Base-by-base conservation (phyloP, 768 basidiomycete species). In the Fomitopsis serialis region DNA sequence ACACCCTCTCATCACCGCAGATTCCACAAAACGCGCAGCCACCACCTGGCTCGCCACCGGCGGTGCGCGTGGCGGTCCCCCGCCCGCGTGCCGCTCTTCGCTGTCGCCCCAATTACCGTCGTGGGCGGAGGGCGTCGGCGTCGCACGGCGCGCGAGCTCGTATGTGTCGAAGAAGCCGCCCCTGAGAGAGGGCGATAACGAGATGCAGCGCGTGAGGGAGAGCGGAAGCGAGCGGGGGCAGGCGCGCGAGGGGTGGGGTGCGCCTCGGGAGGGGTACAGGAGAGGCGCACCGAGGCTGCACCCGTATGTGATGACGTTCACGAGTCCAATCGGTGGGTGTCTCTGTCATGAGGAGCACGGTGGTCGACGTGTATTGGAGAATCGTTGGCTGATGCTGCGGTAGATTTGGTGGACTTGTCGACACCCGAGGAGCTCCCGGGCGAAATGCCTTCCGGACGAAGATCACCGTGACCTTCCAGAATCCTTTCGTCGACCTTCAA, bases 271-370 rank as follows among this genome's bases (percentile, higher is more conserved):
- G 13, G 46, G 45, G 37, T 22, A 34, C 22, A 32, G 25, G 40
- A 13, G 56, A 43, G 48, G 50, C 55, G 49, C 37, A 52, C 48
- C 58, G 52, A 58, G 25, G 35, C 36, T 67, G 49, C 67, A 70
- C 50, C 68, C 66, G 17, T 67, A 70, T 50, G 68, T 70, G 56
- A 60, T 63, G 54, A 70, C 62, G 42, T 74, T 70, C 54, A 72
- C 71, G 40, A 72, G 71, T 12, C 72, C 72, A 10, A 74, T 74
- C 45, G 70, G 69, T 71, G 42, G 47, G 68, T 54, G 8, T 13
- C n/a, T 32, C 29, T 32, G 11, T 11, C 11, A 32, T 32, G 11
- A 5, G 5, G 29, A 11, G 29, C 29, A n/a, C n/a, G n/a, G n/a
- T 32, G 11, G 29, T 32, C 5, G 29, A 11, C 29, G 11, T 11